These are phyloP conservation scores for Plasmodium gallinaceum DNA, from an alignment of 169 alveolate genomes.

Conservation along the genomic window DNA sequence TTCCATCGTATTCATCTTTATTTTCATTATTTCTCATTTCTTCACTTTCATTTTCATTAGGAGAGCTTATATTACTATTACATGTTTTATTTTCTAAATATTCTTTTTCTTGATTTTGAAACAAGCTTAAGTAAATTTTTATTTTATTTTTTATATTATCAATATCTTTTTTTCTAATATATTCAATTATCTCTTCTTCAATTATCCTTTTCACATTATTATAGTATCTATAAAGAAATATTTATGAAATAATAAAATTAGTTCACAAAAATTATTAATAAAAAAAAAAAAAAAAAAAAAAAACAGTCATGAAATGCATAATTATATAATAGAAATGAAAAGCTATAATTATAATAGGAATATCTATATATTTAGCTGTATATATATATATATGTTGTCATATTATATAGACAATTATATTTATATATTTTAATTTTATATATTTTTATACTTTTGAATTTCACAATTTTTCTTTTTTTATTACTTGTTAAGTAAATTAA, in stretches of 20 bases:
- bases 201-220: conserved; percentile 21
- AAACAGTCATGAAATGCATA: background rate
- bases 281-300: background rate
- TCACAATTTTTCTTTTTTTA: background rate
- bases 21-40: background rate
- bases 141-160: conserved; percentile 25
- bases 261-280: background rate
- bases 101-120: conserved; percentile 11
- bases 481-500: conserved; percentile 37
- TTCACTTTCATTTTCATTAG: background rate
- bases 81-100: background rate
- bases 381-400: background rate
- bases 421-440: background rate
- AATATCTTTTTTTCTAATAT: conserved; percentile 30
- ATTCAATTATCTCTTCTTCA: conserved; percentile 49
- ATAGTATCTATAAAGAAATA: conserved; percentile 23
- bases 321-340: background rate
- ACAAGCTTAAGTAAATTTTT: conserved; percentile 38
- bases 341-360: no score
- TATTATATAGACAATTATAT: no score
- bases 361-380: background rate
- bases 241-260: background rate
- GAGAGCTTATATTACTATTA: background rate
- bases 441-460: background rate
- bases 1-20: background rate